Evolutionary conservation across 345 rosid species (phyloP).

Genomic region (Eucalyptus albens): DNA sequence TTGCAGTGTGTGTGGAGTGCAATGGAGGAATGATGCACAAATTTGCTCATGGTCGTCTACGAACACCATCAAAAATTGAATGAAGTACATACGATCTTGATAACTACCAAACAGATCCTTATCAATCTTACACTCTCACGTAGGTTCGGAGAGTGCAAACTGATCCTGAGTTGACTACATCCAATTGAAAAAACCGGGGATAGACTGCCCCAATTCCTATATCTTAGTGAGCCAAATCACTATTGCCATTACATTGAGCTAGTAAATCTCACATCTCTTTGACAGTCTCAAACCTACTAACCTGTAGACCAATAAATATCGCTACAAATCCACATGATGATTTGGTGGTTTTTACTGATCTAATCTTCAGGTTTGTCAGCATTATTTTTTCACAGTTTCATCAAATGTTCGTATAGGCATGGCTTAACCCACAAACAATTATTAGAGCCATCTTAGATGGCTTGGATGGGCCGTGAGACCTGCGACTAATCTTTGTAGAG

Average conservation of each 20-base stretch:
- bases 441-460: too few relatives aligned
- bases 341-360: neutral
- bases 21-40: neutral
- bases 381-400: neutral
- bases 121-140: neutral
- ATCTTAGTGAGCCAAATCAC: neutral
- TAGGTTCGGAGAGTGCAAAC: neutral
- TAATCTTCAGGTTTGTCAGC: neutral
- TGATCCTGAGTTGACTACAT: too few relatives aligned
- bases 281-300: neutral
- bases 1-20: neutral
- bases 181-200: neutral
- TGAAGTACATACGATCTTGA: neutral
- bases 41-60: accelerated
- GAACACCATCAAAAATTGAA: neutral
- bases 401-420: neutral
- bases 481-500: accelerated
- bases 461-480: too few relatives aligned
- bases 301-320: accelerated
- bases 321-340: neutral
- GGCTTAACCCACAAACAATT: neutral
- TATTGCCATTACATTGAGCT: accelerated
- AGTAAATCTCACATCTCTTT: neutral
- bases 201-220: neutral
- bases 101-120: accelerated